These are phyloP conservation scores for Phytopythium boreale DNA, from an alignment of 352 stramenopile genomes.

Conservation along the genomic window DNA sequence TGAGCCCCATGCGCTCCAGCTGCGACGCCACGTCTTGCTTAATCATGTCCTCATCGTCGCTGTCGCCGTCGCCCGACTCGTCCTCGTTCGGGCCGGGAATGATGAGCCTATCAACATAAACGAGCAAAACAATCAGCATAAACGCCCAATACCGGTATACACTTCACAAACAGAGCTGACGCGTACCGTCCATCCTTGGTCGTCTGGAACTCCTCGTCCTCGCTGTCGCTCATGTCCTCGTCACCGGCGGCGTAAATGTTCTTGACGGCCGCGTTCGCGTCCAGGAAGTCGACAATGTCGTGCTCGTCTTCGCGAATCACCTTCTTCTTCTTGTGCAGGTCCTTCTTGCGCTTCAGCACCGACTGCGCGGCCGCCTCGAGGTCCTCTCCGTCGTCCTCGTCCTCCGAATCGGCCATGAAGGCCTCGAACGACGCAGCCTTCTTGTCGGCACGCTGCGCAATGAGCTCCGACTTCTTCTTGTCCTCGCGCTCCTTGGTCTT, in stretches of 20 bases:
- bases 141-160: neutral
- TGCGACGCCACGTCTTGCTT: conserved; percentile 81
- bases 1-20: conserved; percentile 80
- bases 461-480: conserved; percentile 83
- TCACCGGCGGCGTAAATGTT: conserved; percentile 68
- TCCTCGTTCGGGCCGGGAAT: conserved; percentile 64
- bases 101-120: conserved; percentile 51
- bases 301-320: conserved; percentile 77
- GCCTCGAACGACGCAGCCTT: conserved; percentile 70
- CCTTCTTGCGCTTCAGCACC: conserved; percentile 77
- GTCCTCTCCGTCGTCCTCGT: conserved; percentile 76
- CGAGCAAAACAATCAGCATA: neutral
- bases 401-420: conserved; percentile 80
- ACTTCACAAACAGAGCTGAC: conserved; percentile 30
- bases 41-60: conserved; percentile 78
- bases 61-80: conserved; percentile 44
- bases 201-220: conserved; percentile 89
- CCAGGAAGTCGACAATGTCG: conserved; percentile 93
- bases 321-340: conserved; percentile 77
- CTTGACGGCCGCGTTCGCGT: conserved; percentile 87
- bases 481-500: conserved; percentile 92
- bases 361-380: conserved; percentile 79
- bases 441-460: conserved; percentile 37
- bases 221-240: conserved; percentile 59
- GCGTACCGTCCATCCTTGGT: conserved; percentile 84